A percentile compares a stretch with the other conserved stretches of the same genome.
Conservation (phyloP, 495 filamentous ascomycete species). For the Aspergillus indologenus region DNA sequence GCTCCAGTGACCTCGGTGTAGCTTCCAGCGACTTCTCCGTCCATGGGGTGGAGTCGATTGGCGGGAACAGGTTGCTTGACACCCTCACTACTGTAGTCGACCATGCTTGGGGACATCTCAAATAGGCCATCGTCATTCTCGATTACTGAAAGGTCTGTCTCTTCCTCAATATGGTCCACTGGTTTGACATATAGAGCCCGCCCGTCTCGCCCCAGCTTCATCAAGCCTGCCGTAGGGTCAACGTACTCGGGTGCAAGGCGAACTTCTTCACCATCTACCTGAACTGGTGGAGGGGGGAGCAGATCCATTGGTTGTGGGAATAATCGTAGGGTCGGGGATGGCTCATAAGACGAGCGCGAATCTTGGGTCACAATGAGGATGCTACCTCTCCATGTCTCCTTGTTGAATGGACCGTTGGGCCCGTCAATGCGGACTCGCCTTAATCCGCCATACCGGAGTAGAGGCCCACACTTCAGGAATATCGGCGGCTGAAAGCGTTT, state of each 20-base stretch:
- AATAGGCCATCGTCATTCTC: constrained; percentile 83
- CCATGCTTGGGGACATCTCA: constrained; percentile 50
- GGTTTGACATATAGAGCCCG: constrained; percentile 79
- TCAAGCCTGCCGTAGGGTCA: constrained; percentile 82
- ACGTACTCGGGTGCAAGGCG: constrained; percentile 76
- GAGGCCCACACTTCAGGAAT: constrained; percentile 83
- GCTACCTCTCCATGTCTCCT: constrained; percentile 87
- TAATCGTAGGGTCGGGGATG: constrained; percentile 69
- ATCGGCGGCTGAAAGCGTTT: constrained; percentile 79
- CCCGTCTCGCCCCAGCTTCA: constrained; percentile 77
- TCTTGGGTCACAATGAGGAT: constrained; percentile 93
- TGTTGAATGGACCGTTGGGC: constrained; percentile 41
- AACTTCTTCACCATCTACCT: constrained; percentile 58
- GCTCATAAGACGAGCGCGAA: constrained; percentile 74
- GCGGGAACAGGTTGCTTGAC: constrained; percentile 39
- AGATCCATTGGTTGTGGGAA: constrained; percentile 86
- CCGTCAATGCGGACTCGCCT: constrained; percentile 36
- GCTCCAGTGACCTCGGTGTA: constrained; percentile 77
- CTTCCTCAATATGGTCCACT: constrained; percentile 75
- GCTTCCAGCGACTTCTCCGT: constrained; percentile 73
- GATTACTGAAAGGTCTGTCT: constrained; percentile 65
- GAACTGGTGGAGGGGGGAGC: constrained; percentile 72
- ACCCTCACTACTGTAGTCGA: constrained; percentile 40
- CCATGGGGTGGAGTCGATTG: constrained; percentile 42
- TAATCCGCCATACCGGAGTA: constrained; percentile 87